Conservation (phyloP, 129 eudicot genomes). For the Calendula officinalis region DNA sequence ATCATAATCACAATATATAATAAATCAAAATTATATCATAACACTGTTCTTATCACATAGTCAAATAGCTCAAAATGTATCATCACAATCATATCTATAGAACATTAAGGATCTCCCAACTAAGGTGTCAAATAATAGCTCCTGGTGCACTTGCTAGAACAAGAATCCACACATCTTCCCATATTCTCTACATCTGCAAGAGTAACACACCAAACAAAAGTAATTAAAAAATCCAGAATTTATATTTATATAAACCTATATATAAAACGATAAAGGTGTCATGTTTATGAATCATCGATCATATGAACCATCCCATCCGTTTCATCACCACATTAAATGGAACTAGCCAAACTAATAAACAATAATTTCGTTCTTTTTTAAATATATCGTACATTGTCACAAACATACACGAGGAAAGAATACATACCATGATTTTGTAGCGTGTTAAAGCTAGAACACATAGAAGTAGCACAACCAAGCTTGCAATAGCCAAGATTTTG, state of each 20-base stretch:
- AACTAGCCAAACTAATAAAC: too few relatives aligned
- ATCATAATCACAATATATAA: not conserved
- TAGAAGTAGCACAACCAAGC: slow-evolving; percentile 77
- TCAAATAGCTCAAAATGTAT: slow-evolving; percentile 5
- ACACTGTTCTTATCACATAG: not conserved
- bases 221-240: not conserved
- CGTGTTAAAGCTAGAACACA: slow-evolving; percentile 53
- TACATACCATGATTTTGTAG: slow-evolving; percentile 43
- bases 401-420: not conserved
- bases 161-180: slow-evolving; percentile 68
- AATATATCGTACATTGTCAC: too few relatives aligned
- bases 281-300: too few relatives aligned
- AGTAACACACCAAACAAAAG: not conserved
- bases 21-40: not conserved
- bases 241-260: not conserved
- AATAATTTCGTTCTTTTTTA: too few relatives aligned
- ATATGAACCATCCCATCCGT: too few relatives aligned
- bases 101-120: not conserved
- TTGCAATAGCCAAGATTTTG: slow-evolving; percentile 58
- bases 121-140: slow-evolving; percentile 34
- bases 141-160: slow-evolving; percentile 55
- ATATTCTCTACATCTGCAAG: slow-evolving; percentile 53
- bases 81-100: slow-evolving; percentile 3
- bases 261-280: not conserved
- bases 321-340: too few relatives aligned